phyloP scores from a whole-genome alignment of 345 rosid species.

The Raphanus raphanistrum region DNA sequence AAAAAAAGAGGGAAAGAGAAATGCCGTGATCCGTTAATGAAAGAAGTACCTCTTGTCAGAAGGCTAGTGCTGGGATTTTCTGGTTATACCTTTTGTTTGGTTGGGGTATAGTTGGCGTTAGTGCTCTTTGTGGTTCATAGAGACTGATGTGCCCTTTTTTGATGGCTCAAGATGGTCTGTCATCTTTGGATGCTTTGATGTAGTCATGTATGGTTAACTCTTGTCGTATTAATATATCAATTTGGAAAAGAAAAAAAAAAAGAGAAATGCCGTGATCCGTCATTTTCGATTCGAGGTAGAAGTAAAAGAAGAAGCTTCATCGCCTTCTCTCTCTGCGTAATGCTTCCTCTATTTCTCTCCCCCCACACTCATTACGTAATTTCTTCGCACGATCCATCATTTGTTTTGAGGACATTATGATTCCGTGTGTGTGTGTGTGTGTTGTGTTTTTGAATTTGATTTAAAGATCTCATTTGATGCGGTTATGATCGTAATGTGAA shows the following conservation, averaged over 20 bases:
- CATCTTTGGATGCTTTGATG: no score
- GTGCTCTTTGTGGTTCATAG: no score
- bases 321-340: conserved; percentile 39
- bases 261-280: conserved; percentile 55
- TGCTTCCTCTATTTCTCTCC: conserved; percentile 2
- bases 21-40: conserved; percentile 65
- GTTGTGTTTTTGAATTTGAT: background rate
- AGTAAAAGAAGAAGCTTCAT: background rate
- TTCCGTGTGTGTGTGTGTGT: background rate
- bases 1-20: background rate
- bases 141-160: no score
- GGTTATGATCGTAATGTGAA: background rate
- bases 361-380: conserved; percentile 1
- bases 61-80: no score
- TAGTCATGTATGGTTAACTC: no score
- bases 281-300: conserved; percentile 48
- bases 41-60: no score
- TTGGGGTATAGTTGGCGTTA: no score
- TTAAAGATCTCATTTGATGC: conserved; percentile 40
- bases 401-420: background rate
- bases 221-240: no score
- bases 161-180: no score
- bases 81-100: no score
- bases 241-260: no score
- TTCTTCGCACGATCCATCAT: conserved; percentile 31